These are phyloP conservation scores for Mycena polygramma DNA, from an alignment of 768 basidiomycete genomes.

Conservation along the genomic window DNA sequence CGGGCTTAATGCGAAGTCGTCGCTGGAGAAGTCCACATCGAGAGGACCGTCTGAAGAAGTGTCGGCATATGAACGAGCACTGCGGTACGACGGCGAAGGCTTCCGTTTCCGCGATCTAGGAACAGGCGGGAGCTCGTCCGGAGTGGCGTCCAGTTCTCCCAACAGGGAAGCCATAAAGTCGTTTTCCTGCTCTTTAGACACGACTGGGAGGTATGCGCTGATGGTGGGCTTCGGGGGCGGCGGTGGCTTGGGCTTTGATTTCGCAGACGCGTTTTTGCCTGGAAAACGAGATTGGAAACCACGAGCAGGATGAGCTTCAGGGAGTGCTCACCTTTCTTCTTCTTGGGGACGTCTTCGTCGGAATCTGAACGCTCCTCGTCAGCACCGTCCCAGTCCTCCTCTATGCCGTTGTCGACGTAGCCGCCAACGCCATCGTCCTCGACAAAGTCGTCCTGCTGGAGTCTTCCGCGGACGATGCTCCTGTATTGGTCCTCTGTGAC, in stretches of 20 bases:
- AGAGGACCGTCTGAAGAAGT: conserved; percentile 63
- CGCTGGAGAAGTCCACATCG: conserved; percentile 64
- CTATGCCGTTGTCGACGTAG: conserved; percentile 97
- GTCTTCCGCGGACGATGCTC: conserved; percentile 83
- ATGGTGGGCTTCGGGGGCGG: conserved; percentile 70
- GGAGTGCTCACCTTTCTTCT: conserved; percentile 55
- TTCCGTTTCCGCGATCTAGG: conserved; percentile 74
- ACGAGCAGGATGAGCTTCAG: conserved; percentile 12
- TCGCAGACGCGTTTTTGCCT: conserved; percentile 58
- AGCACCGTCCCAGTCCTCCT: conserved; percentile 82
- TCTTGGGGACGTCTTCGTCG: conserved; percentile 64
- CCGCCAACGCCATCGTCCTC: conserved; percentile 93
- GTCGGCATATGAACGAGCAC: conserved; percentile 50
- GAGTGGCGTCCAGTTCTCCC: conserved; percentile 72
- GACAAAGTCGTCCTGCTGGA: conserved; percentile 93
- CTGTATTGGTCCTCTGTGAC: conserved; percentile 92
- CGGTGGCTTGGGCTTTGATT: conserved; percentile 65
- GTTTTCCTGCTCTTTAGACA: conserved; percentile 83
- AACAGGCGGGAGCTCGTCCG: conserved; percentile 48
- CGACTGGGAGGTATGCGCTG: conserved; percentile 82
- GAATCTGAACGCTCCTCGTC: conserved; percentile 69
- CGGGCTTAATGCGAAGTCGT: conserved; percentile 75
- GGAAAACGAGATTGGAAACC: conserved; percentile 17
- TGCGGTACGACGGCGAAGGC: conserved; percentile 62
- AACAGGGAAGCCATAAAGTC: conserved; percentile 92